Evolutionary conservation across 306 rosid genomes (phyloP).

Genomic region (Citrullus colocynthis): DNA sequence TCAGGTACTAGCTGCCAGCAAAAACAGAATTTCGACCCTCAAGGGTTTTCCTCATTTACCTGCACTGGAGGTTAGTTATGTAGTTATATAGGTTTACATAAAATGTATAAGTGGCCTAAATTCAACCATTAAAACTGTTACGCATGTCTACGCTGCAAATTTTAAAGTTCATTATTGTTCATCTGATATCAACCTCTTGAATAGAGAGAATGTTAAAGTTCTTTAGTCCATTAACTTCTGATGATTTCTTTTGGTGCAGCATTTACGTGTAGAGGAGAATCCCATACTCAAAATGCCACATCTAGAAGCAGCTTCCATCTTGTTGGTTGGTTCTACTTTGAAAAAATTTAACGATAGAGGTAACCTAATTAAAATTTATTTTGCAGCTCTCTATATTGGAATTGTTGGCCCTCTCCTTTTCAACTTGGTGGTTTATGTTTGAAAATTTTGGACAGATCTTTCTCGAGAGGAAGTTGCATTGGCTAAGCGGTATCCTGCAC

Average conservation of each 20-base stretch:
- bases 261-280: constrained; percentile 94
- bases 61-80: constrained; percentile 68
- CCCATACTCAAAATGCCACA: constrained; percentile 89
- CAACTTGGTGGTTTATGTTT: neutral
- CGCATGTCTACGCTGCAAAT: neutral
- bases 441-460: constrained; percentile 50
- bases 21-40: constrained; percentile 76
- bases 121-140: neutral
- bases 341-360: constrained; percentile 97
- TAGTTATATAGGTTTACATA: neutral
- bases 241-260: constrained; percentile 39
- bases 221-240: neutral
- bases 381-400: neutral
- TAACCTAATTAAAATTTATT: constrained; percentile 9
- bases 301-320: constrained; percentile 89
- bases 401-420: neutral
- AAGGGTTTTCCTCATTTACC: constrained; percentile 94
- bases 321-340: constrained; percentile 88
- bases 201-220: neutral
- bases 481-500: constrained; percentile 81
- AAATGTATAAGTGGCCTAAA: neutral
- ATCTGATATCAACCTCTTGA: neutral
- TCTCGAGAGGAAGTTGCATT: constrained; percentile 55
- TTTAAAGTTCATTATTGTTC: neutral
- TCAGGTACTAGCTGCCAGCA: constrained; percentile 99